Conservation (phyloP, 179 eudicot species). For the Spinacia oleracea region DNA sequence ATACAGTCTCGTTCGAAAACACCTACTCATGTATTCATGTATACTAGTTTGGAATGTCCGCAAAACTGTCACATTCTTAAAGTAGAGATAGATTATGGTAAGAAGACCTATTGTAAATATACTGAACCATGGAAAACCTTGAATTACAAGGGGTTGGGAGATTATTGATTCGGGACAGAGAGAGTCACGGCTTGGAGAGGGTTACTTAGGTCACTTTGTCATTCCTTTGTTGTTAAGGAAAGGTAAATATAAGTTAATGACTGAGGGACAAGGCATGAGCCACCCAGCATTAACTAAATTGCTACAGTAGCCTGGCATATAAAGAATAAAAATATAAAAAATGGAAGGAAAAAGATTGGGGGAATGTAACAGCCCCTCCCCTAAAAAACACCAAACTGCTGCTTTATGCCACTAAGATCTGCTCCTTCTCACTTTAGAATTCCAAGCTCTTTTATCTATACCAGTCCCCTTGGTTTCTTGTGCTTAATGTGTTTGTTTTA, state of each 20-base stretch:
- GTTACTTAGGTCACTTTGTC: conserved; percentile 29
- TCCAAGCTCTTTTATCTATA: conserved; percentile 75
- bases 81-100: not conserved
- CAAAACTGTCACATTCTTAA: not conserved
- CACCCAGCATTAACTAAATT: conserved; percentile 32
- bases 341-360: conserved; percentile 40
- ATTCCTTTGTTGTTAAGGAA: conserved; percentile 68
- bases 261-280: conserved; percentile 37
- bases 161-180: not conserved
- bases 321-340: conserved; percentile 59
- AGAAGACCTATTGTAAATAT: not conserved
- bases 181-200: conserved; percentile 12
- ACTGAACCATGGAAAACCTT: not conserved
- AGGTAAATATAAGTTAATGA: conserved; percentile 30
- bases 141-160: not conserved
- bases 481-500: conserved; percentile 58
- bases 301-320: conserved; percentile 40
- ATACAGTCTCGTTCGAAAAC: conserved; percentile 6
- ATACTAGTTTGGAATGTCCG: not conserved
- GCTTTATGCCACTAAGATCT: conserved; percentile 72
- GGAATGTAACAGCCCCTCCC: conserved; percentile 42
- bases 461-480: conserved; percentile 57
- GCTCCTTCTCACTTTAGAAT: conserved; percentile 69
- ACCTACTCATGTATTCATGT: no score
- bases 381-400: conserved; percentile 56